phyloP scores from a whole-genome alignment of 495 filamentous ascomycete genomes.

The Peziza echinospora region DNA sequence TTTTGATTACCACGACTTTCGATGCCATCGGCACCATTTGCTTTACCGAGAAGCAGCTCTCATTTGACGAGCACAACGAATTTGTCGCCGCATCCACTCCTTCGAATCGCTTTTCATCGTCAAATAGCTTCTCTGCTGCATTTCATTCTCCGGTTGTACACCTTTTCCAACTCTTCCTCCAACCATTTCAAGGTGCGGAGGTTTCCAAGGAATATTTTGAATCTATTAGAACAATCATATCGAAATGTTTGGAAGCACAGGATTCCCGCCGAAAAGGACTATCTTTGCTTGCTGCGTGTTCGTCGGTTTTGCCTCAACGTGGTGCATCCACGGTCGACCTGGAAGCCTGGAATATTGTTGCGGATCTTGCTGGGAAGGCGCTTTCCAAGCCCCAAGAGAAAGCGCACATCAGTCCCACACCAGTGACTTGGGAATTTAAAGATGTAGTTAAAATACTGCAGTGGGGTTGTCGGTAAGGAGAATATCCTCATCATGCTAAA shows the following conservation, averaged over 20 bases:
- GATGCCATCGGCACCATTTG: slow-evolving; percentile 44
- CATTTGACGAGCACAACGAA: slow-evolving; percentile 21
- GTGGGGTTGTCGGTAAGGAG: slow-evolving; percentile 31
- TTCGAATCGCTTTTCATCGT: slow-evolving; percentile 23
- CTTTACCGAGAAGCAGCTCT: slow-evolving; percentile 59
- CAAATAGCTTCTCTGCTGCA: slow-evolving; percentile 21
- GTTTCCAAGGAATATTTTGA: slow-evolving; percentile 25
- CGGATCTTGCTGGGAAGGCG: slow-evolving; percentile 17
- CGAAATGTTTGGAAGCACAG: slow-evolving; percentile 26
- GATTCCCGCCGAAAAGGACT: slow-evolving; percentile 22
- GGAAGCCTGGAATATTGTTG: slow-evolving; percentile 23
- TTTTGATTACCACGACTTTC: slow-evolving; percentile 39
- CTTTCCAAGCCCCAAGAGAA: slow-evolving; percentile 17
- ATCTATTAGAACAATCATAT: slow-evolving; percentile 24
- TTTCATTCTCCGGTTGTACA: slow-evolving; percentile 26
- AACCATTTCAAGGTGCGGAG: slow-evolving; percentile 22
- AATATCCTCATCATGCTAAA: too few species aligned
- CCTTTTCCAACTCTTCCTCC: slow-evolving; percentile 29
- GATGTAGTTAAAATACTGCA: slow-evolving; percentile 45
- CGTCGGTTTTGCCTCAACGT: slow-evolving; percentile 9
- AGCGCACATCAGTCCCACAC: slow-evolving; percentile 5
- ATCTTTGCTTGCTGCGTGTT: slow-evolving; percentile 11
- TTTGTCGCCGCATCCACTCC: slow-evolving; percentile 29
- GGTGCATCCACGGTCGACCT: slow-evolving; percentile 7
- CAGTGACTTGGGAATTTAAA: slow-evolving; percentile 39